These are phyloP conservation scores for Ceratonia siliqua DNA, from an alignment of 306 rosid genomes.

Conservation along the genomic window DNA sequence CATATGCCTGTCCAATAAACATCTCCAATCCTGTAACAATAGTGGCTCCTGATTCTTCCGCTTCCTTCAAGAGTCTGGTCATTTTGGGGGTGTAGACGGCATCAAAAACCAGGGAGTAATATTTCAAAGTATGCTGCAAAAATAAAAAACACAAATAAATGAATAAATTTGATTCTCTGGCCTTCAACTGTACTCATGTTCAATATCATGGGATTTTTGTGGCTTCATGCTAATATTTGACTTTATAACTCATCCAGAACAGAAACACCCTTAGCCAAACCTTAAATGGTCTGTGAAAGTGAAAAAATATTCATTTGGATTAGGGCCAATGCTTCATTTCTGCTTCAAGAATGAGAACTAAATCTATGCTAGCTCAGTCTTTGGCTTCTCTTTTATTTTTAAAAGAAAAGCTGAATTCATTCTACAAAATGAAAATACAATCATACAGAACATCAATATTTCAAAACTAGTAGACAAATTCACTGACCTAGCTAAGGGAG, in stretches of 20 bases:
- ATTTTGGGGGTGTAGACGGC: constrained; percentile 88
- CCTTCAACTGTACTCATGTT: constrained; percentile 32
- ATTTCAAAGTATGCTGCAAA: constrained; percentile 71
- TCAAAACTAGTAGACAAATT: constrained; percentile 24
- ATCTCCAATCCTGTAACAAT: constrained; percentile 78
- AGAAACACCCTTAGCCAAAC: constrained; percentile 8
- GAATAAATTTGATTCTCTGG: constrained; percentile 21
- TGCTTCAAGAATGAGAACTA: constrained; percentile 10
- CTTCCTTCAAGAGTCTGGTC: constrained; percentile 85
- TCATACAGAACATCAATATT: constrained; percentile 5
- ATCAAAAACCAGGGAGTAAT: constrained; percentile 82
- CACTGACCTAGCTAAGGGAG: constrained; percentile 2
- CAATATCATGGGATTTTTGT: constrained; percentile 14
- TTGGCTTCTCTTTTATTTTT: constrained; percentile 12
- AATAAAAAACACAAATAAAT: constrained; percentile 28
- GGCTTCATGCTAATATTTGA: constrained; percentile 19
- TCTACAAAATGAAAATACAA: constrained; percentile 20
- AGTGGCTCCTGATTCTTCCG: constrained; percentile 83
- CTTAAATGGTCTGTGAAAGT: constrained; percentile 1
- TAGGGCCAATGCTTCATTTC: constrained; percentile 8
- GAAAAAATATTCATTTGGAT: constrained; percentile 11
- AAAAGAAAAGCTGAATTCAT: constrained; percentile 4
- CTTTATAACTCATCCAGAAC: constrained; percentile 10
- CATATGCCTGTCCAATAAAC: constrained; percentile 89
- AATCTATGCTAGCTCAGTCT: constrained; percentile 3